Evolutionary conservation across 1,284 basidiomycete genomes (phyloP).

Genomic region (Malassezia vespertilionis): DNA sequence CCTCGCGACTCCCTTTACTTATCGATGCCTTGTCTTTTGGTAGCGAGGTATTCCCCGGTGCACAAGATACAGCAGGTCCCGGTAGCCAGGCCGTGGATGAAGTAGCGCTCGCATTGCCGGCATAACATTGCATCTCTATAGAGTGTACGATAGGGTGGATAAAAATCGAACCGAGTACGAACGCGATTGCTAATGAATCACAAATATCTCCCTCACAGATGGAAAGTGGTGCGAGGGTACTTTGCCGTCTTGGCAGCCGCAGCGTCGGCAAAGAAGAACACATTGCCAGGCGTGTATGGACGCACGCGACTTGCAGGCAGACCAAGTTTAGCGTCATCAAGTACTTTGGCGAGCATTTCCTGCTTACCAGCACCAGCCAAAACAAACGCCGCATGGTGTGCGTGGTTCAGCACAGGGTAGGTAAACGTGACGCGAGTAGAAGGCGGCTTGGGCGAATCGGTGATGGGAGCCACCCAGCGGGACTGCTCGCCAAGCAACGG

Average conservation of each 20-base stretch:
- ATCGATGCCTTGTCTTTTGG: conserved; percentile 31
- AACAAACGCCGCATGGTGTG: conserved; percentile 73
- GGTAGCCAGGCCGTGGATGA: conserved; percentile 2
- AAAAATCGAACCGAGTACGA: not conserved
- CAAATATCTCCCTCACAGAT: not conserved
- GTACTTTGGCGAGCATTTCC: conserved; percentile 61
- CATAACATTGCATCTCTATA: not conserved
- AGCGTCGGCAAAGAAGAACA: conserved; percentile 44
- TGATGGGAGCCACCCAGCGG: conserved; percentile 85
- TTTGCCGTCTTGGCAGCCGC: conserved; percentile 31
- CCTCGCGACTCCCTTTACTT: conserved; percentile 24
- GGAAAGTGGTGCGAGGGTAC: conserved; percentile 17
- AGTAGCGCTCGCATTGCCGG: conserved; percentile 6
- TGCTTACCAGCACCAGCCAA: conserved; percentile 72
- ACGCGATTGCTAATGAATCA: not conserved
- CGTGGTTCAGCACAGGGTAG: conserved; percentile 50
- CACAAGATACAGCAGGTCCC: not conserved
- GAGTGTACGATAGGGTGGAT: not conserved
- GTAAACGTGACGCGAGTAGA: conserved; percentile 59
- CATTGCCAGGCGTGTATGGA: conserved; percentile 62
- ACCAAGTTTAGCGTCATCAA: conserved; percentile 70
- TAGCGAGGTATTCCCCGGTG: conserved; percentile 19
- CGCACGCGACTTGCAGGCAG: conserved; percentile 74
- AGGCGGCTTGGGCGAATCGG: conserved; percentile 91
- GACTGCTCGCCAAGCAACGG: conserved; percentile 70